These are phyloP conservation scores for Pterulicium gracile DNA, from an alignment of 1,284 basidiomycete species.

Conservation along the genomic window DNA sequence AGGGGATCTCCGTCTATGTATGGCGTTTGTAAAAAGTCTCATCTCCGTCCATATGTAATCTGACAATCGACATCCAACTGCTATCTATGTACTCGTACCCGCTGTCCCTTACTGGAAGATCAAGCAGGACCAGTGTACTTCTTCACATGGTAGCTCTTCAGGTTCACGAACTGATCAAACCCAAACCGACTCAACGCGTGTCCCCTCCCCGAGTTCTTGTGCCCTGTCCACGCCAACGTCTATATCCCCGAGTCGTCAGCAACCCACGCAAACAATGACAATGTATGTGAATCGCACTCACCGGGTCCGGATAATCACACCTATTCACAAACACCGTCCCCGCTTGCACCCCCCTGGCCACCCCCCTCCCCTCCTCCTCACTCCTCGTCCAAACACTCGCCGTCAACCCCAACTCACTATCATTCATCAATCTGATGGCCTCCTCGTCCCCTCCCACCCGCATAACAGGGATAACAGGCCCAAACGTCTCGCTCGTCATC, in stretches of 20 bases:
- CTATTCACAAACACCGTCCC: slow-evolving; percentile 92
- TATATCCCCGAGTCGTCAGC: not conserved
- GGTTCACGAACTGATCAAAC: slow-evolving; percentile 1
- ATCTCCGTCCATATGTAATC: too few species aligned
- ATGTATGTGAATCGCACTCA: not conserved
- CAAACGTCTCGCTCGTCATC: slow-evolving; percentile 88
- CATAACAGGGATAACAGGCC: slow-evolving; percentile 85
- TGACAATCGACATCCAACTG: too few species aligned
- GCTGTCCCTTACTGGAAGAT: too few species aligned
- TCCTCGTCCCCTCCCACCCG: slow-evolving; percentile 81
- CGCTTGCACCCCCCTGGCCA: slow-evolving; percentile 70
- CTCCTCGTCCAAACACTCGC: slow-evolving; percentile 89
- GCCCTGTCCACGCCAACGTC: slow-evolving; percentile 83
- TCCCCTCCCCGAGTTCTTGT: slow-evolving; percentile 88
- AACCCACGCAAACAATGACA: not conserved
- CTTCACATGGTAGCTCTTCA: slow-evolving; percentile 1
- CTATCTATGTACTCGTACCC: too few species aligned
- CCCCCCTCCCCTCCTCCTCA: slow-evolving; percentile 54
- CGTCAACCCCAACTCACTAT: slow-evolving; percentile 91
- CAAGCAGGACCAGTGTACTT: not conserved
- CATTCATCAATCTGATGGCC: slow-evolving; percentile 87
- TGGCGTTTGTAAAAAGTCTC: too few species aligned
- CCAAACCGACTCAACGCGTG: slow-evolving; percentile 85
- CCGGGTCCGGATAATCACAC: slow-evolving; percentile 16
- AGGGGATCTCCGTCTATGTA: too few species aligned